Evolutionary conservation across 164 flowering plant genomes (phyloP).

Genomic region (Piper longum): DNA sequence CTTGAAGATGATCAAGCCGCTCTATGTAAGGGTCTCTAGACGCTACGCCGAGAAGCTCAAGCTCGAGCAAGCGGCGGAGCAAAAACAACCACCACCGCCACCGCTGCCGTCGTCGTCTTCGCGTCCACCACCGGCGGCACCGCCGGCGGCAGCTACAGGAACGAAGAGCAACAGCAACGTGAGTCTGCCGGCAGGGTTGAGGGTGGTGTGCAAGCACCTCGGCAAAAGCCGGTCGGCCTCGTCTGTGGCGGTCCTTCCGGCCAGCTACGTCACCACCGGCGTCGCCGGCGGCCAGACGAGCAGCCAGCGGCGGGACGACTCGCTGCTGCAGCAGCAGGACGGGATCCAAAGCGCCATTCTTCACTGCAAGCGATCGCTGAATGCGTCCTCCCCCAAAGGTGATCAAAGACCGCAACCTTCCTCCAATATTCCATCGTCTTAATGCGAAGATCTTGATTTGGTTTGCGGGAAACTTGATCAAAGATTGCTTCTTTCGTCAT

Average conservation of each 20-base stretch:
- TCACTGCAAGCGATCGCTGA: slow-evolving; percentile 83
- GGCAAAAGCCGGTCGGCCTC: slow-evolving; percentile 72
- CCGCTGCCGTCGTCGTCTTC: not conserved
- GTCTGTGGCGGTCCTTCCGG: slow-evolving; percentile 28
- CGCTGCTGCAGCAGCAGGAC: slow-evolving; percentile 72
- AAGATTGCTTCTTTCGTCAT: not conserved
- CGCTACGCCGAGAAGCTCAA: slow-evolving; percentile 37
- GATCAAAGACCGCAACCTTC: not conserved
- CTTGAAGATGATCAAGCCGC: slow-evolving; percentile 68
- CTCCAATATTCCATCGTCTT: too few relatives aligned
- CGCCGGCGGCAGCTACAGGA: not conserved
- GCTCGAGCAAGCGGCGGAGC: slow-evolving; percentile 8
- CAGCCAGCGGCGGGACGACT: slow-evolving; percentile 52
- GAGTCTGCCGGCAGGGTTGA: slow-evolving; percentile 37
- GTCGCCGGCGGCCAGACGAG: not conserved
- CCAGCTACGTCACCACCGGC: not conserved
- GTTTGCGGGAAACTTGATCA: not conserved
- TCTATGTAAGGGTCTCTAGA: slow-evolving; percentile 51
- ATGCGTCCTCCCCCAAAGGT: slow-evolving; percentile 9
- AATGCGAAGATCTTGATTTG: too few relatives aligned
- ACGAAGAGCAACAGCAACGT: not conserved
- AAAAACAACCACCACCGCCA: not conserved
- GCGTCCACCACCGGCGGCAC: not conserved
- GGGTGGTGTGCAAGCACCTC: slow-evolving; percentile 55
- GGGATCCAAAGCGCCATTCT: slow-evolving; percentile 84